Conservation (phyloP, 2,329 filamentous ascomycete genomes). For the Colletotrichum tabaci region DNA sequence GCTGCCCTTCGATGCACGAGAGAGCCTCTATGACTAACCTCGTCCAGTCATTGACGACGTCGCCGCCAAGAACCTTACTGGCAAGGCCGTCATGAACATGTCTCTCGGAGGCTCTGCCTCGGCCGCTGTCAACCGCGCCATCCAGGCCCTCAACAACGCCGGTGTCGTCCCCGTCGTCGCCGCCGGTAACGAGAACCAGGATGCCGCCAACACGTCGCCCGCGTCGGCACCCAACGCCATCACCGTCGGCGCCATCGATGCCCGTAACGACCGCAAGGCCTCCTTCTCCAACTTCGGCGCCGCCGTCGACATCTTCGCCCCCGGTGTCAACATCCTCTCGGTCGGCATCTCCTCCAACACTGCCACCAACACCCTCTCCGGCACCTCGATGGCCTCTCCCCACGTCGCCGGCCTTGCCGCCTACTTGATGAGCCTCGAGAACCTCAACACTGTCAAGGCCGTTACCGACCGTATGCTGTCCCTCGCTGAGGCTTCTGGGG, state of each 20-base stretch:
- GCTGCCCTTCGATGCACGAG: too few species aligned
- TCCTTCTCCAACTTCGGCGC: slow-evolving; percentile 72
- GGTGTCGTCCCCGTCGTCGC: slow-evolving; percentile 73
- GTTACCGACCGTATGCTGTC: slow-evolving; percentile 66
- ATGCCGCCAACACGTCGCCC: slow-evolving; percentile 67
- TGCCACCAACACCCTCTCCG: slow-evolving; percentile 62
- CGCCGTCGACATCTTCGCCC: slow-evolving; percentile 69
- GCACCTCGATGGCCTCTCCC: slow-evolving; percentile 76
- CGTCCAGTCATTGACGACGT: slow-evolving; percentile 62
- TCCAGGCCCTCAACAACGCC: slow-evolving; percentile 62
- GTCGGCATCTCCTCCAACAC: slow-evolving; percentile 66
- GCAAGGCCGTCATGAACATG: slow-evolving; percentile 75
- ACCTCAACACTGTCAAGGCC: slow-evolving; percentile 59
- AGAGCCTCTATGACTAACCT: slow-evolving; percentile 1
- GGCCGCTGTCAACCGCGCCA: slow-evolving; percentile 68
- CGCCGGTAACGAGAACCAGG: slow-evolving; percentile 70
- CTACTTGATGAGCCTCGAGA: slow-evolving; percentile 74
- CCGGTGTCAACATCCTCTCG: slow-evolving; percentile 68
- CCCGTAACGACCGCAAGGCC: slow-evolving; percentile 62
- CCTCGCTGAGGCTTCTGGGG: slow-evolving; percentile 64
- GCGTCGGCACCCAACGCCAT: slow-evolving; percentile 70
- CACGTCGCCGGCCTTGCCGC: slow-evolving; percentile 78
- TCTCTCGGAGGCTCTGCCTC: slow-evolving; percentile 69
- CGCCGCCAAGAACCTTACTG: slow-evolving; percentile 55
- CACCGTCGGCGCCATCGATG: slow-evolving; percentile 73